Evolutionary conservation across 2,329 filamentous ascomycete species (phyloP), one percentile per base, ranked within the genome.

Genomic region (Colletotrichum australisinense): DNA sequence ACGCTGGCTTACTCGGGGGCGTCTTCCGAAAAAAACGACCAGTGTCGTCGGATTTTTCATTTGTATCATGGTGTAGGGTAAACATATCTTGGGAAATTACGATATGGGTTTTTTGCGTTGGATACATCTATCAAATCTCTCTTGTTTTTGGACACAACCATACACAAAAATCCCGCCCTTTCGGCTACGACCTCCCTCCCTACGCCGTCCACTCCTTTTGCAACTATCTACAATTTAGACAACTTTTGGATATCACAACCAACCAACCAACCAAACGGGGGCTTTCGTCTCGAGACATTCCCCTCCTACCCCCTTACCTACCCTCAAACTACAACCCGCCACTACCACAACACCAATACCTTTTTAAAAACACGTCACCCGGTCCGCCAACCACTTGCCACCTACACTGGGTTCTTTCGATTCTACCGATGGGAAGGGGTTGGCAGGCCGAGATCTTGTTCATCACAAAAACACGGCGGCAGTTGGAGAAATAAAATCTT

Each of bases 121-220:
- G 67, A 73, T 75, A 46, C 57, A 67, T 58, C 46, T 53, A 28
- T 63, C 46, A 49, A 38, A 38, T 58, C 19, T 65, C 75, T 74
- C 70, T 75, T 72, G 62, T 78, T 75, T 77, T 78, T 74, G 79
- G 76, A 74, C 42, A 49, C 19, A 16, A 49, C 42, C 19, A n/a
- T n/a, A 49, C 19, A 77, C 75, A 70, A 74, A 78, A 76, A 76
- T 76, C 77, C 77, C 68, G 70, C 73, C 73, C 32, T 49, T 49
- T 65, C 60, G 60, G 71, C 65, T 26, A 74, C 62, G 42, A 69
- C 52, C 56, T 67, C n/a, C 57, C 66, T 32, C 79, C 78, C 79
- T 83, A 81, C 79, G 80, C 83, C 81, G 79, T 84, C 81, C 83
- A 79, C 79, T 85, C 83, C 79, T 84, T 84, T 74, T 68, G 68